Conservation (phyloP, 2,329 filamentous ascomycete genomes). For the Aureobasidium sp. region DNA sequence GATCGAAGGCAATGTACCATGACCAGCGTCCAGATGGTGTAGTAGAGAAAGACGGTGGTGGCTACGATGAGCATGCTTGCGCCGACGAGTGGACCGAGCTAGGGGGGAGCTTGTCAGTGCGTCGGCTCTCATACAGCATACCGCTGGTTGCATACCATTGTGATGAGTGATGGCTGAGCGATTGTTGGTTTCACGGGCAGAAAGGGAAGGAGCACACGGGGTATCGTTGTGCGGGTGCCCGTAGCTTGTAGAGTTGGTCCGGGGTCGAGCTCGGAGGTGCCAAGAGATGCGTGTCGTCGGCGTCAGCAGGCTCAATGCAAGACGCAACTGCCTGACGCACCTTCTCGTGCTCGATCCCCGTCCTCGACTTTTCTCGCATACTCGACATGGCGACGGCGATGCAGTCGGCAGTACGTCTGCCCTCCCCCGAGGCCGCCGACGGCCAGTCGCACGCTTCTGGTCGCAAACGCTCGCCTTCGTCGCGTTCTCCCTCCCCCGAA, state of each 20-base stretch:
- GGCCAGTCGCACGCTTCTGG: constrained; percentile 9
- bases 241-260: background rate
- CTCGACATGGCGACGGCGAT: constrained; percentile 13
- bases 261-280: constrained; percentile 3
- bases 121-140: too few relatives aligned
- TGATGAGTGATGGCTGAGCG: background rate
- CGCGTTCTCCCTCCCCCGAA: constrained; percentile 28
- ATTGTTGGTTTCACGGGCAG: background rate
- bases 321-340: background rate
- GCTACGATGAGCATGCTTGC: constrained; percentile 68
- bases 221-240: background rate
- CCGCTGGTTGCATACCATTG: constrained; percentile 5
- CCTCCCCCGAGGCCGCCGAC: constrained; percentile 13
- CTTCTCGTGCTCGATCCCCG: background rate
- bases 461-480: constrained; percentile 26
- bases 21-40: constrained; percentile 92
- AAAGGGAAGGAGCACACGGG: background rate
- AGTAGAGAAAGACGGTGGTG: constrained; percentile 74
- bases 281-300: background rate
- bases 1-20: constrained; percentile 56
- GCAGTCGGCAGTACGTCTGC: constrained; percentile 14
- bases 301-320: background rate
- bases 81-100: constrained; percentile 87
- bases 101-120: constrained; percentile 14
- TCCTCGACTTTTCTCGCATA: background rate